Evolutionary conservation across 345 rosid genomes (phyloP).

Genomic region (Zanthoxylum bungeanum): DNA sequence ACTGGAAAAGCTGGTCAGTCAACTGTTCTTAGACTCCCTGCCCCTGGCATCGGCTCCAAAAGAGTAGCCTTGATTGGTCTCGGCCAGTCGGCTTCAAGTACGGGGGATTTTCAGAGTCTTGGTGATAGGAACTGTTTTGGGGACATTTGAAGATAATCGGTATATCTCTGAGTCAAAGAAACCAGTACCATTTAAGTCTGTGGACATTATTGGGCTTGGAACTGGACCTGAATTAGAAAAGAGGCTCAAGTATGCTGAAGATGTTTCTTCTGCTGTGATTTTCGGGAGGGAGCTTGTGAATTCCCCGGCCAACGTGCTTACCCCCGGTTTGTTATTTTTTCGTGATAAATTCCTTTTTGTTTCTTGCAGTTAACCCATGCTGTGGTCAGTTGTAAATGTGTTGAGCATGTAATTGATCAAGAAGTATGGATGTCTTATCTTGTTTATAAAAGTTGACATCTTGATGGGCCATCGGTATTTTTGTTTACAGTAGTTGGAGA

Average conservation of each 20-base stretch:
- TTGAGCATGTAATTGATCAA: background rate
- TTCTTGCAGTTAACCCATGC: background rate
- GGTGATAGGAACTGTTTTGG: conserved; percentile 73
- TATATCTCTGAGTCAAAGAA: conserved; percentile 81
- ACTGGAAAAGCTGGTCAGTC: conserved; percentile 80
- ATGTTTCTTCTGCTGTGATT: too few species aligned
- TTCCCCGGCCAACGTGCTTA: conserved; percentile 92
- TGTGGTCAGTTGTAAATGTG: too few species aligned
- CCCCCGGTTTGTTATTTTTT: conserved; percentile 57
- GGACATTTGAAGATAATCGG: conserved; percentile 70
- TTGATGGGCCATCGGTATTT: background rate
- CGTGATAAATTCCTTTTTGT: background rate
- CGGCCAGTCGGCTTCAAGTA: conserved; percentile 55
- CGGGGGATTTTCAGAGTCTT: conserved; percentile 44
- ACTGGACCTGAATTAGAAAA: too few species aligned
- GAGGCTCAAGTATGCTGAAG: too few species aligned
- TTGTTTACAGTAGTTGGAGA: too few species aligned
- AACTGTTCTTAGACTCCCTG: conserved; percentile 66
- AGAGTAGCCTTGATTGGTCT: conserved; percentile 87
- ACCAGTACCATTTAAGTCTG: conserved; percentile 54
- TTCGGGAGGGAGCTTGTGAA: conserved; percentile 80
- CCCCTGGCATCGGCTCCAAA: conserved; percentile 69
- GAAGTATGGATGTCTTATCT: background rate
- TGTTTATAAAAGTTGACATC: background rate
- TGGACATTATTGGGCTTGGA: too few species aligned